These are phyloP conservation scores for Ceratocystis albifundus DNA, from an alignment of 2,329 filamentous ascomycete genomes.

Conservation along the genomic window DNA sequence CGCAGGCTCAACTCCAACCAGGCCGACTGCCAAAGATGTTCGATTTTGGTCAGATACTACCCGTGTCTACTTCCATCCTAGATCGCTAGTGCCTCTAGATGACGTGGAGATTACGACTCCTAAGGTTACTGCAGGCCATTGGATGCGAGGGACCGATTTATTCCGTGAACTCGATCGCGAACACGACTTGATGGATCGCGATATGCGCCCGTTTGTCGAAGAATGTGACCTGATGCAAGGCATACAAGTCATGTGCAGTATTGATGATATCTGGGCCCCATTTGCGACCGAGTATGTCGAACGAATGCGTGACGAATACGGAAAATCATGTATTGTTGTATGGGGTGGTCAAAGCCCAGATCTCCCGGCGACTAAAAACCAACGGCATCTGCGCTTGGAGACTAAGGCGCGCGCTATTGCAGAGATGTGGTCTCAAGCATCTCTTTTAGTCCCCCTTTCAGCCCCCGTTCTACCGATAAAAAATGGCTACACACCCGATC, in stretches of 20 bases:
- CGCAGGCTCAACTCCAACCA: constrained; percentile 50
- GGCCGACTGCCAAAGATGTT: constrained; percentile 58
- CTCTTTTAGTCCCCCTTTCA: constrained; percentile 65
- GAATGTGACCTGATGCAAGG: constrained; percentile 90
- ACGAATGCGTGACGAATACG: constrained; percentile 75
- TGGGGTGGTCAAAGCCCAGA: constrained; percentile 63
- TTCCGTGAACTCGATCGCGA: constrained; percentile 64
- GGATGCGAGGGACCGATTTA: constrained; percentile 60
- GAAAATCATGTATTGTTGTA: constrained; percentile 74
- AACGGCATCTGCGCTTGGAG: constrained; percentile 45
- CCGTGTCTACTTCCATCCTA: constrained; percentile 81
- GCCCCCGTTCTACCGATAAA: constrained; percentile 44
- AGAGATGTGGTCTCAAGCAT: constrained; percentile 57
- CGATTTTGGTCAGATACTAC: constrained; percentile 97
- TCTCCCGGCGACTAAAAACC: constrained; percentile 1
- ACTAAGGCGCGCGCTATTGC: constrained; percentile 65
- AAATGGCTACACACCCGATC: constrained; percentile 42
- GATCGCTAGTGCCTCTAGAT: constrained; percentile 72
- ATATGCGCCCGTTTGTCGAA: constrained; percentile 76
- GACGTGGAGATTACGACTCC: constrained; percentile 53
- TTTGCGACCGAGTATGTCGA: constrained; percentile 65
- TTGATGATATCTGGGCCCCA: constrained; percentile 73
- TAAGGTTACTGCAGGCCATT: constrained; percentile 67
- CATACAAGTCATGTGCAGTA: constrained; percentile 60
- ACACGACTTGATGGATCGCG: constrained; percentile 79